Percentiles rank a stretch among this genome's conserved stretches.
Conservation (phyloP, 176 grass and related monocot genomes). For the Paspalum notatum region DNA sequence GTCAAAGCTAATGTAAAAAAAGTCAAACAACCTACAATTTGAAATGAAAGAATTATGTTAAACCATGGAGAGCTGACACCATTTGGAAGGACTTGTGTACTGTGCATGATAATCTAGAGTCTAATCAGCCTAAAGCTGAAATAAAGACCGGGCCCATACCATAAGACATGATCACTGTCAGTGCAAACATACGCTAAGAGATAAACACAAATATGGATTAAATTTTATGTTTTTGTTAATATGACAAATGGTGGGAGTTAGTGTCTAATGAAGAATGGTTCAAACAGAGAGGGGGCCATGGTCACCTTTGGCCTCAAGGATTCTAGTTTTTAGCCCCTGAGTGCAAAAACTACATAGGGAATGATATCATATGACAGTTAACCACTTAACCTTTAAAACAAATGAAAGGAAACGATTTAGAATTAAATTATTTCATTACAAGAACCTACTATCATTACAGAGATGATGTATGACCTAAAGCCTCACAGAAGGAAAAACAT, state of each 20-base stretch:
- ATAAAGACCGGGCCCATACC: not conserved
- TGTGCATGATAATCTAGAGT: not conserved
- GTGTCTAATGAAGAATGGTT: no score
- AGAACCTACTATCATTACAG: no score
- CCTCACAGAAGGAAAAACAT: not conserved
- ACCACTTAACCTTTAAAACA: not conserved
- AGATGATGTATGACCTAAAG: not conserved
- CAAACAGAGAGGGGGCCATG: no score
- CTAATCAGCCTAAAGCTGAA: not conserved
- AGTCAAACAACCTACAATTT: no score
- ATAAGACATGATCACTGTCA: not conserved
- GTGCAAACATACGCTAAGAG: not conserved
- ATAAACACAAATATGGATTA: no score
- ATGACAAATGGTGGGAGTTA: no score
- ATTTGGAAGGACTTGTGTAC: not conserved
- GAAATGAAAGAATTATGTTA: no score
- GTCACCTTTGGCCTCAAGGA: no score
- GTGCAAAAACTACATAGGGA: not conserved
- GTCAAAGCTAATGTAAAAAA: no score
- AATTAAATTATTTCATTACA: no score
- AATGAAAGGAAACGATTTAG: no score
- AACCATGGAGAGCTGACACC: not conserved
- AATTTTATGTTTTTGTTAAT: no score
- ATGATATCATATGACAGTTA: not conserved
- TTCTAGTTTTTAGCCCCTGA: not conserved